phyloP scores from a whole-genome alignment of 2,329 filamentous ascomycete species.

The Capronia americana region DNA sequence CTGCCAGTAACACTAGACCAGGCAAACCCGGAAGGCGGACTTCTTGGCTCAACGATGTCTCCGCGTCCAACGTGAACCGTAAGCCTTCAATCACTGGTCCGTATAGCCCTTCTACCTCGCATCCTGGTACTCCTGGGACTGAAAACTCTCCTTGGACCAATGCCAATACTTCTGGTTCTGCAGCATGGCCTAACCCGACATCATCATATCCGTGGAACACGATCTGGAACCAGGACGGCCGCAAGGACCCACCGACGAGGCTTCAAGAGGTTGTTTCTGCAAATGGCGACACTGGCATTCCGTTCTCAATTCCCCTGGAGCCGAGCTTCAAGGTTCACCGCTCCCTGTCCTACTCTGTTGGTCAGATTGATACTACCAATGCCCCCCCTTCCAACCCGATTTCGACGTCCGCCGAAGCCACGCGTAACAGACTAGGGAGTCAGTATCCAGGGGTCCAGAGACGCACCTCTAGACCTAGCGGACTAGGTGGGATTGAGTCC shows the following conservation, averaged over 20 bases:
- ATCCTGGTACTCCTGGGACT: constrained; percentile 77
- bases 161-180: constrained; percentile 24
- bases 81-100: constrained; percentile 77
- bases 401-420: constrained; percentile 43
- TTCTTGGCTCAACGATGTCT: constrained; percentile 88
- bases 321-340: constrained; percentile 91
- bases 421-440: constrained; percentile 48
- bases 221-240: constrained; percentile 79
- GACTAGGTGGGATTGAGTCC: constrained; percentile 55
- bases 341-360: constrained; percentile 95
- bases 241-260: constrained; percentile 77
- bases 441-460: constrained; percentile 76
- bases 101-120: constrained; percentile 79
- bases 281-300: constrained; percentile 65
- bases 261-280: constrained; percentile 77
- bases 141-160: constrained; percentile 61
- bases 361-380: constrained; percentile 70
- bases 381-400: constrained; percentile 41
- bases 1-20: constrained; percentile 58
- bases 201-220: constrained; percentile 64
- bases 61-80: constrained; percentile 63
- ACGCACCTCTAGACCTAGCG: constrained; percentile 69
- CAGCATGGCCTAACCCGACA: constrained; percentile 33
- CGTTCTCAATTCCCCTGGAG: constrained; percentile 85
- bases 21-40: constrained; percentile 71